phyloP scores from a whole-genome alignment of 768 basidiomycete species.

The Trametopsis cervina region DNA sequence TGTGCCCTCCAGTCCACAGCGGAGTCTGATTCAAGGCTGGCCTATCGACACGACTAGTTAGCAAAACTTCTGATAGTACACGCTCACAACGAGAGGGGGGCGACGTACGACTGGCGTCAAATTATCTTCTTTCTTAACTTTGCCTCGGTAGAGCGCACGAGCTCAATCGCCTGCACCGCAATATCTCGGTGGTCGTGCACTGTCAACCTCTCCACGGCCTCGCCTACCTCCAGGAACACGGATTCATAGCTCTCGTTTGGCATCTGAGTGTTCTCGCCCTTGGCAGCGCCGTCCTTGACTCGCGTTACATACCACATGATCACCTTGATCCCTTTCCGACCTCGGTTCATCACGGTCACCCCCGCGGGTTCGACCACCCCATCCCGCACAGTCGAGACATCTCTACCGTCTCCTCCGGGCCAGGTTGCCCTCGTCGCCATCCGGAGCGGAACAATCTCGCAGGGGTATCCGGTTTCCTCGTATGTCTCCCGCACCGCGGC shows the following conservation, averaged over 20 bases:
- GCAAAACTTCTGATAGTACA: no score
- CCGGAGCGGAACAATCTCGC: conserved; percentile 39
- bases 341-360: conserved; percentile 6
- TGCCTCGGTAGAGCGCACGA: conserved; percentile 6
- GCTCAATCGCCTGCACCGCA: conserved; percentile 7
- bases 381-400: conserved; percentile 2
- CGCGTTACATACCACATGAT: conserved; percentile 12
- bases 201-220: conserved; percentile 3
- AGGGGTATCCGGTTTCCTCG: conserved; percentile 59
- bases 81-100: no score
- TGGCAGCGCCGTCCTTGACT: conserved; percentile 5
- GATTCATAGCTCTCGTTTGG: conserved; percentile 10
- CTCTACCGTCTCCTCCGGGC: conserved; percentile 24
- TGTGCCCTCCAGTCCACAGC: no score
- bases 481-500: conserved; percentile 56
- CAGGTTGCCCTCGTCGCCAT: conserved; percentile 51
- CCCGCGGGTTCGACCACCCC: conserved; percentile 5
- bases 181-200: conserved; percentile 5
- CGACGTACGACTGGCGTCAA: no score
- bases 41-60: no score
- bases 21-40: no score
- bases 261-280: conserved; percentile 12
- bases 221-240: conserved; percentile 6
- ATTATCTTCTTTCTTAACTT: conserved; percentile 2
- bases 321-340: conserved; percentile 6